These are phyloP conservation scores for Ogataea trehaloabstinens DNA, from an alignment of 805 yeast genomes.

Conservation along the genomic window DNA sequence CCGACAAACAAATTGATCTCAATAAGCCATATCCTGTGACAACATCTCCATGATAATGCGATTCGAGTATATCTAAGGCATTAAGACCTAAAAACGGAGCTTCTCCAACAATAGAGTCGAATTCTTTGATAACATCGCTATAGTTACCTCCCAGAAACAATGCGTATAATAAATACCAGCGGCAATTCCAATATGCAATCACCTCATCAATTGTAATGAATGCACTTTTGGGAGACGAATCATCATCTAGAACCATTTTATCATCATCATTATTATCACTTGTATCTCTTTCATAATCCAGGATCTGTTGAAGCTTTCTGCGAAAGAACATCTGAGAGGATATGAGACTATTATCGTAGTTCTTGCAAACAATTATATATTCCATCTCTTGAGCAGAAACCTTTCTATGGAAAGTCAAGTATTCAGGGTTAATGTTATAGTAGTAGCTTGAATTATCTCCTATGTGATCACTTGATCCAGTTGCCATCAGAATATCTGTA, in stretches of 20 bases:
- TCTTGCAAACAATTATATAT: slow-evolving; percentile 17
- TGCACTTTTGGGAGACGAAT: slow-evolving; percentile 1
- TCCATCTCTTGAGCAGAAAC: slow-evolving; percentile 18
- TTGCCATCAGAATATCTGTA: slow-evolving; percentile 17
- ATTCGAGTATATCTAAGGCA: slow-evolving; percentile 19
- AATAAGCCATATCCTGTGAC: slow-evolving; percentile 17
- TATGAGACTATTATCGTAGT: slow-evolving; percentile 18
- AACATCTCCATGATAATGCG: slow-evolving; percentile 15
- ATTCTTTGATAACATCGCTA: slow-evolving; percentile 20
- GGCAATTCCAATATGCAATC: slow-evolving; percentile 29
- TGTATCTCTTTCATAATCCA: slow-evolving; percentile 21
- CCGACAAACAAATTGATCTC: slow-evolving; percentile 19
- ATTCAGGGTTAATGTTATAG: slow-evolving; percentile 20
- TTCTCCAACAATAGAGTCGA: slow-evolving; percentile 14
- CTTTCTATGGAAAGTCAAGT: slow-evolving; percentile 10
- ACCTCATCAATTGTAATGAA: slow-evolving; percentile 18
- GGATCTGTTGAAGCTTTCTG: slow-evolving; percentile 19
- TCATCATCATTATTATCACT: slow-evolving; percentile 19
- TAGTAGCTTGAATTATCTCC: slow-evolving; percentile 19
- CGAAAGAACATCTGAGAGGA: slow-evolving; percentile 12
- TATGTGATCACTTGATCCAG: slow-evolving; percentile 18
- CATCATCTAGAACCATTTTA: slow-evolving; percentile 13
- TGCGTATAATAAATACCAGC: slow-evolving; percentile 28
- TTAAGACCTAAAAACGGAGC: slow-evolving; percentile 12
- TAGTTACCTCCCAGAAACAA: slow-evolving; percentile 26